Conservation (phyloP, 805 yeast species). For the Candida vartiovaarae region DNA sequence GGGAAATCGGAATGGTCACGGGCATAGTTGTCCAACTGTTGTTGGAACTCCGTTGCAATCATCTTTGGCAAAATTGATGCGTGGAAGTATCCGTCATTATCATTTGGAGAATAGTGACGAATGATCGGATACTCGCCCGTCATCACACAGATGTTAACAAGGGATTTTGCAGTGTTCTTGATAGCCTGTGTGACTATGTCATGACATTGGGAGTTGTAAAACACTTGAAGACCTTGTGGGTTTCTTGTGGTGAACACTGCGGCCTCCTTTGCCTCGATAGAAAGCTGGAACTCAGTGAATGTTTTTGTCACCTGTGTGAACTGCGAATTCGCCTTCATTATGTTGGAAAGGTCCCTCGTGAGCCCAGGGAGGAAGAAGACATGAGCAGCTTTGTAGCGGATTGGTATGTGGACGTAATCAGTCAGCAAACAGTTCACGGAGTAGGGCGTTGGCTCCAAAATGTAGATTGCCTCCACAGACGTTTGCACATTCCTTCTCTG, state of each 20-base stretch:
- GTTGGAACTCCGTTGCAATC: slow-evolving; percentile 68
- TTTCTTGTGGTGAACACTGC: slow-evolving; percentile 65
- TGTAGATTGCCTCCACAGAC: slow-evolving; percentile 72
- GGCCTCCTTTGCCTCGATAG: slow-evolving; percentile 60
- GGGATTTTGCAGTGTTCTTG: slow-evolving; percentile 49
- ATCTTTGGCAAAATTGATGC: slow-evolving; percentile 58
- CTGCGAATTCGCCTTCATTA: slow-evolving; percentile 24
- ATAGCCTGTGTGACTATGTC: slow-evolving; percentile 57
- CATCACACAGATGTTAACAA: slow-evolving; percentile 66
- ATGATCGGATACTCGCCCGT: slow-evolving; percentile 88
- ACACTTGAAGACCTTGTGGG: slow-evolving; percentile 58
- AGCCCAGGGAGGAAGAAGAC: slow-evolving; percentile 65
- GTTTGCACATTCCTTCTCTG: slow-evolving; percentile 51
- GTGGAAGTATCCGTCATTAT: slow-evolving; percentile 38
- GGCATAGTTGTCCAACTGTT: slow-evolving; percentile 67
- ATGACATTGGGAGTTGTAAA: slow-evolving; percentile 58
- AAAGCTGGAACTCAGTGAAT: slow-evolving; percentile 37
- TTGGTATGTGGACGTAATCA: slow-evolving; percentile 59
- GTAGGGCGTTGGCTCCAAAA: slow-evolving; percentile 62
- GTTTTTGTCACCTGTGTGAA: slow-evolving; percentile 24
- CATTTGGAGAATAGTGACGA: slow-evolving; percentile 57
- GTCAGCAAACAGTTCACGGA: slow-evolving; percentile 70
- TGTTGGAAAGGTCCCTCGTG: slow-evolving; percentile 24
- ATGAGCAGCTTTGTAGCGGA: slow-evolving; percentile 71
- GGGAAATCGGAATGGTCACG: slow-evolving; percentile 62